Base-by-base conservation (phyloP, 805 yeast genomes). In the Danielia reshetovae region DNA sequence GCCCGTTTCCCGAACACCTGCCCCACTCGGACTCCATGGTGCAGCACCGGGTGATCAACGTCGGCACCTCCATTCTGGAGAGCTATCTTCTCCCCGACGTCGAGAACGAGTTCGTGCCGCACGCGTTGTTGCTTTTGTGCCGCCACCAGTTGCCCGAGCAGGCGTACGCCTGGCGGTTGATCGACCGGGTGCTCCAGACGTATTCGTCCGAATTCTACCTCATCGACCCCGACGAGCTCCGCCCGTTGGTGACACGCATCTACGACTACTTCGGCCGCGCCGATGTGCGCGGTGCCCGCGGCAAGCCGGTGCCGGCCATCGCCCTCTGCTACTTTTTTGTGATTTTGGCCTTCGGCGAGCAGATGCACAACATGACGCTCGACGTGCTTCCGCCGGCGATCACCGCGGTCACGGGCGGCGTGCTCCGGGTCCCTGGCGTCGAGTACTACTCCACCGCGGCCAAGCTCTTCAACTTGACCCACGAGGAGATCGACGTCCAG, bases 341-440 rank as follows among this genome's bases (percentile, higher is more conserved):
- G 4, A 32, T 63, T 12, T 23, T 64, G 23, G 70, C 69, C 1
- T 64, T 58, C 39, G 70, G 70, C 5, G 63, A 62, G 39, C 72
- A 65, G 46, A 41, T 62, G 30, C 30, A 32, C 18, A 48, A 51
- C 27, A 13, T 32, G 32, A 32, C 40, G 5, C 18, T 32, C 11
- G 30, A 36, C 10, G 27, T 25, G 17, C 39, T 37, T 32, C 42
- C 43, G 29, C 39, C 28, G 17, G 32, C 40, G 23, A 27, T 35
- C 18, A 23, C 40, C 18, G 36, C 29, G 3, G 24, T 23, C 26
- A 36, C 42, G 5, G 32, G 33, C 7, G 24, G 32, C 18, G 15
- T 19, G 5, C 24, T 33, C 10, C 36, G 44, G n/a, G 40, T 57
- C 18, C 69, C 70, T 2, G 72, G 70, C 3, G 52, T 59, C 15